Conservation (phyloP, 768 basidiomycete genomes). For the Tricholoma terreum region DNA sequence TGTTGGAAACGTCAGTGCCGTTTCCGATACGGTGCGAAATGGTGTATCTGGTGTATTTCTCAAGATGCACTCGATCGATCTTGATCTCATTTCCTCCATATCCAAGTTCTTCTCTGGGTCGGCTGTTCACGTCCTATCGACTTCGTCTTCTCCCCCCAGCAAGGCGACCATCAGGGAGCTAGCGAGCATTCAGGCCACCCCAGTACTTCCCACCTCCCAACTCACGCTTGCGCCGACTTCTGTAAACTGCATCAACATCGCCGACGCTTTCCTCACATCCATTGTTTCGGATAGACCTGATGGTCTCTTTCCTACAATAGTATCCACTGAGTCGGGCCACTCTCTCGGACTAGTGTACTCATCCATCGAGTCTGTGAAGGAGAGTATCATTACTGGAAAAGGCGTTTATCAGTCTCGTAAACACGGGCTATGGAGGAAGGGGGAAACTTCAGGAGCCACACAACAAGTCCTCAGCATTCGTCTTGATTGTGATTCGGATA, state of each 20-base stretch:
- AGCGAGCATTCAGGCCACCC: conserved; percentile 52
- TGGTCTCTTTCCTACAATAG: conserved; percentile 90
- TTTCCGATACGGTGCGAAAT: conserved; percentile 70
- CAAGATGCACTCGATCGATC: conserved; percentile 67
- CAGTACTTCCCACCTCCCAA: conserved; percentile 69
- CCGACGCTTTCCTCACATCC: conserved; percentile 83
- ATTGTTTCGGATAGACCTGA: conserved; percentile 85
- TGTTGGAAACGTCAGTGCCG: conserved; percentile 66
- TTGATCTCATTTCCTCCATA: conserved; percentile 75
- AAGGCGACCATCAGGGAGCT: conserved; percentile 59
- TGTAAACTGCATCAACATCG: conserved; percentile 61
- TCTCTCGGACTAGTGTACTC: conserved; percentile 95
- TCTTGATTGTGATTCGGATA: conserved; percentile 90
- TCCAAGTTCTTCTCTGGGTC: conserved; percentile 68
- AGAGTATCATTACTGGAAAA: conserved; percentile 83
- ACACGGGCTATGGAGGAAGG: conserved; percentile 95
- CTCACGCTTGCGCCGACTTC: conserved; percentile 61
- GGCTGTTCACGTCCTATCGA: conserved; percentile 59
- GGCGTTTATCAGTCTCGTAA: conserved; percentile 97
- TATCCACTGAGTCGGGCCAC: conserved; percentile 75
- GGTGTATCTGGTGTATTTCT: conserved; percentile 78
- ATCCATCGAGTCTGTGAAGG: conserved; percentile 77
- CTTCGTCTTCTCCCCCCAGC: conserved; percentile 50
- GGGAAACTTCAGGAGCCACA: conserved; percentile 92
- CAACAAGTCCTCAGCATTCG: conserved; percentile 84